Base-by-base conservation (phyloP, 2,329 filamentous ascomycete species). In the Penicillium sp. region DNA sequence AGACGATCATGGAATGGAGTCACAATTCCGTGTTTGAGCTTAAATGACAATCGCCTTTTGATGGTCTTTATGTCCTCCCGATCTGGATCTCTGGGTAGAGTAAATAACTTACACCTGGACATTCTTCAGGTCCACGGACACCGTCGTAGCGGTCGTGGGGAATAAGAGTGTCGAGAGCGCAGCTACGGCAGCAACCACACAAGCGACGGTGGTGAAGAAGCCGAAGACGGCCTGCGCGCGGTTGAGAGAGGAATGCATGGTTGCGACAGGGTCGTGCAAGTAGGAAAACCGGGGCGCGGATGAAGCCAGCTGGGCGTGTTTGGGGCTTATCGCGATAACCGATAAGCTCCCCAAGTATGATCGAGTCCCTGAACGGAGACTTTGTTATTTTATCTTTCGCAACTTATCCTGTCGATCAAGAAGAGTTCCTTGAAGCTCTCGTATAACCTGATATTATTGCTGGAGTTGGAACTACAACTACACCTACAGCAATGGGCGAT, bases 201-300 rank as follows among this genome's bases (percentile, higher is more conserved):
- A 95, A 56, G 90, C 89, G 62, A 97, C 92, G 26, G 92, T 96
- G 19, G 95, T 98, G 82, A 98, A 97, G 86, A 96, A 97, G 76
- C 95, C 92, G 75, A 99, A 99, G 74, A 92, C 88, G 79, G 91
- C 93, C 78, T 99, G 95, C 65, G 89, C 76, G 66, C 95, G 90
- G 61, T 90, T 91, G 49, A 96, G 78, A 47, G 89, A 85, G 71
- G 91, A 96, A 78, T 97, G 89, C 95, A 99, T 98, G 42, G 49
- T 52, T 42, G 51, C 35, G 39, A 43, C 49, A 43, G 45, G 50
- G 51, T 52, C 24, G 49, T 51, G 31, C 51, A 24, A 47, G 52
- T 19, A 26, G 29, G 42, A 49, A 49, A 50, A 14, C 10, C 35
- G 48, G n/a, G 56, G 39, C 39, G 39, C 26, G 49, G 66, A 66